phyloP scores from a whole-genome alignment of 768 basidiomycete genomes.

The Termitomyces eurrhizus region DNA sequence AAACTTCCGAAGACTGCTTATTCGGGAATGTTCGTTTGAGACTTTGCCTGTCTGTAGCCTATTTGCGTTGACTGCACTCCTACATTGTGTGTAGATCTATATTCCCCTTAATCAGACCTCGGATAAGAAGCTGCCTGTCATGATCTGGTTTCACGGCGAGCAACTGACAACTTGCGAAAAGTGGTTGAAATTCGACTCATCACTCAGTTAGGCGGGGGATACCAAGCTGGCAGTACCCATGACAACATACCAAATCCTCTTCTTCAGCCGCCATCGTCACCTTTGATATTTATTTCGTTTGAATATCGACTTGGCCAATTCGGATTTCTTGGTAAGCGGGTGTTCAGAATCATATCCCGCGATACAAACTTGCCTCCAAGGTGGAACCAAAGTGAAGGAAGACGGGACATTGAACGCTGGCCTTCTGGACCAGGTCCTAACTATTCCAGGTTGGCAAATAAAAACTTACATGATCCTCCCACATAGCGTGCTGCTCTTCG shows the following conservation, averaged over 20 bases:
- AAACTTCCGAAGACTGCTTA: slow-evolving; percentile 38
- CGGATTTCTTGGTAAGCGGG: slow-evolving; percentile 33
- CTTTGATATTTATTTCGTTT: slow-evolving; percentile 38
- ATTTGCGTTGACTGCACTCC: background rate
- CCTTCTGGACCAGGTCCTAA: slow-evolving; percentile 33
- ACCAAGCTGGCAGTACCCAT: slow-evolving; percentile 31
- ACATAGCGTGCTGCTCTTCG: slow-evolving; percentile 28
- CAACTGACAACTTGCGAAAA: background rate
- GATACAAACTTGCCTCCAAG: slow-evolving; percentile 15
- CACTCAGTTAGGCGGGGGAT: slow-evolving; percentile 34
- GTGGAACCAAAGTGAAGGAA: slow-evolving; percentile 28
- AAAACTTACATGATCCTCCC: background rate
- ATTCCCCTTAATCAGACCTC: slow-evolving; percentile 23
- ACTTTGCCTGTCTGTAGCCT: background rate
- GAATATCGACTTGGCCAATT: slow-evolving; percentile 40
- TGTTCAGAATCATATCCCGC: background rate
- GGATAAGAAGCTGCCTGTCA: slow-evolving; percentile 27
- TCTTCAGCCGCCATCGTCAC: slow-evolving; percentile 25
- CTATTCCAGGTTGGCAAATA: background rate
- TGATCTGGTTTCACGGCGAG: slow-evolving; percentile 41
- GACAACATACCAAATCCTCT: slow-evolving; percentile 27
- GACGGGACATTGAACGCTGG: slow-evolving; percentile 35
- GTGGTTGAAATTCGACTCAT: background rate
- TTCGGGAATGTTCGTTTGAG: slow-evolving; percentile 34
- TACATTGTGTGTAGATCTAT: slow-evolving; percentile 23